Percentiles rank a stretch among this genome's conserved stretches.
Conservation (phyloP, 140 eudicot species). For the Cichorium intybus region DNA sequence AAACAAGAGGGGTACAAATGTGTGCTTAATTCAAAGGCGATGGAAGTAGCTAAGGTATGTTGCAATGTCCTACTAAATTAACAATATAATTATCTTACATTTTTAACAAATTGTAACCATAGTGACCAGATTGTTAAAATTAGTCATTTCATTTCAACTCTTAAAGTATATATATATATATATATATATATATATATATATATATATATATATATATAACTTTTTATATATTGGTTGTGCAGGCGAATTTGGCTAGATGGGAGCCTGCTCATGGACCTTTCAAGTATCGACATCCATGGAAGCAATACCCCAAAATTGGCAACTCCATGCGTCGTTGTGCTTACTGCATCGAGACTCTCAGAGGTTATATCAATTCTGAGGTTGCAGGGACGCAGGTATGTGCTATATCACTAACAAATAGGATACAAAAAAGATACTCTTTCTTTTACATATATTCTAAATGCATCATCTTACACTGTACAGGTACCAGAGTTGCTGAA, state of each 20-base stretch:
- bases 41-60: conserved; percentile 72
- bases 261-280: conserved; percentile 88
- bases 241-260: conserved; percentile 96
- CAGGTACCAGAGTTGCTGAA: conserved; percentile 72
- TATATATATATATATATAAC: neutral
- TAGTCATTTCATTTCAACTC: too few species aligned
- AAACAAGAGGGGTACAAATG: conserved; percentile 58
- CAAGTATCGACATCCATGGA: conserved; percentile 87
- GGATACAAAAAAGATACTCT: too few species aligned
- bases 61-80: too few species aligned
- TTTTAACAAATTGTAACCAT: neutral
- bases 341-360: conserved; percentile 67
- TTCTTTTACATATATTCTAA: neutral
- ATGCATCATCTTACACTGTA: neutral
- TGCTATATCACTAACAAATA: too few species aligned
- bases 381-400: conserved; percentile 38
- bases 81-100: too few species aligned
- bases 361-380: conserved; percentile 54
- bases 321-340: conserved; percentile 76
- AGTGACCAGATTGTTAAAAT: too few species aligned
- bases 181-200: neutral
- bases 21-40: conserved; percentile 77
- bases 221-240: neutral
- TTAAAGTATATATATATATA: too few species aligned
- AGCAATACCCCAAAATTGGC: conserved; percentile 73